Percentiles rank a stretch among this genome's conserved stretches.
phyloP scores from a whole-genome alignment of 108 stramenopile genomes.

The Conticribra guillardii region DNA sequence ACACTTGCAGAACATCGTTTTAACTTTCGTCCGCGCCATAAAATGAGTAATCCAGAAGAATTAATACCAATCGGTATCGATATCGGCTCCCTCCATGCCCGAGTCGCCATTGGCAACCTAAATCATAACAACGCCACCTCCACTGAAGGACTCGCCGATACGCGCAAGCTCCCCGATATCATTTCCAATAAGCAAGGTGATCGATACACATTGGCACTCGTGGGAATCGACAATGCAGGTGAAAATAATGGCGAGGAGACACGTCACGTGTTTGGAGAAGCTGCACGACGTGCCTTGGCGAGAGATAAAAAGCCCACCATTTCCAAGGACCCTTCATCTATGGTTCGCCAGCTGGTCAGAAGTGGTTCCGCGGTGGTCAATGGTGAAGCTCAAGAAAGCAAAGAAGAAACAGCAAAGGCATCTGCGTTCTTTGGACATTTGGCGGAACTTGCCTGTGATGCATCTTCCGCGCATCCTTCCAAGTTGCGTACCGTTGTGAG shows the following conservation, averaged over 20 bases:
- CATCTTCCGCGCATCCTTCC: conserved; percentile 51
- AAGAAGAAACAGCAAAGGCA: conserved; percentile 24
- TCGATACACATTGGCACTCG: conserved; percentile 53
- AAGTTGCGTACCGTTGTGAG: conserved; percentile 52
- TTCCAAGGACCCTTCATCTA: conserved; percentile 44
- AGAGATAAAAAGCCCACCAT: conserved; percentile 45
- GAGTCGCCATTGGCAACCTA: conserved; percentile 52
- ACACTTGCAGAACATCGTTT: too few relatives aligned
- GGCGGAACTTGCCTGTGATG: conserved; percentile 56
- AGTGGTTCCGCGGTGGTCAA: conserved; percentile 23
- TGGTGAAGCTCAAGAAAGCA: conserved; percentile 6
- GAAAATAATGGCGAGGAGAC: conserved; percentile 10
- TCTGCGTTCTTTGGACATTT: conserved; percentile 56
- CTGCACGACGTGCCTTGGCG: conserved; percentile 47
- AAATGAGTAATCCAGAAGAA: conserved; percentile 47
- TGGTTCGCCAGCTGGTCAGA: conserved; percentile 47
- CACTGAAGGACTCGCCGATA: conserved; percentile 32
- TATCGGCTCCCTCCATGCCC: conserved; percentile 52
- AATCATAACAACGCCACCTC: conserved; percentile 33
- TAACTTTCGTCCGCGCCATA: background rate
- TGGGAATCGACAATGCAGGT: conserved; percentile 33
- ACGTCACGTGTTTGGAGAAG: conserved; percentile 54
- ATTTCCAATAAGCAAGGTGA: conserved; percentile 56
- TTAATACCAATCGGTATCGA: conserved; percentile 59
- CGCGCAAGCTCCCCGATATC: conserved; percentile 36